phyloP scores from a whole-genome alignment of 805 yeast species.

The Dipodascus albidus region DNA sequence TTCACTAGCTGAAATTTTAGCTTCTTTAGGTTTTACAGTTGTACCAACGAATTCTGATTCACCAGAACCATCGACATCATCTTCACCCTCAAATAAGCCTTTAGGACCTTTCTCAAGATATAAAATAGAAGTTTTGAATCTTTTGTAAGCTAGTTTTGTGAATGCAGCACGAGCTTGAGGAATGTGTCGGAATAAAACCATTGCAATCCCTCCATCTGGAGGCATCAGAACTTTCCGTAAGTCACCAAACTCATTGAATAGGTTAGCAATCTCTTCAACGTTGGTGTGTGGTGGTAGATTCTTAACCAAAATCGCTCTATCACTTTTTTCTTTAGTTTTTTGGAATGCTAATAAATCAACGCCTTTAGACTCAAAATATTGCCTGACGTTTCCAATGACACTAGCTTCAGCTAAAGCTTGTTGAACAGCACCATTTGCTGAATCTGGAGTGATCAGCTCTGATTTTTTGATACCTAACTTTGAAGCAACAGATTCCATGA shows the following conservation, averaged over 20 bases:
- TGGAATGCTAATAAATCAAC: slow-evolving; percentile 69
- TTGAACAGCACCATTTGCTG: slow-evolving; percentile 80
- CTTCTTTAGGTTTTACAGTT: slow-evolving; percentile 17
- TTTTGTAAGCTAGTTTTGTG: slow-evolving; percentile 71
- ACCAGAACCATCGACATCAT: slow-evolving; percentile 27
- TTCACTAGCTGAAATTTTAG: slow-evolving; percentile 35
- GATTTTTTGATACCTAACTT: slow-evolving; percentile 76
- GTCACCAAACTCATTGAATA: slow-evolving; percentile 73
- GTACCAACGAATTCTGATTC: slow-evolving; percentile 20
- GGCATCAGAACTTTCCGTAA: slow-evolving; percentile 80
- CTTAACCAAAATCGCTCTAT: slow-evolving; percentile 69
- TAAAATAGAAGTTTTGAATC: slow-evolving; percentile 77
- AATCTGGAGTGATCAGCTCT: slow-evolving; percentile 78
- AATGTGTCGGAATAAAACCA: slow-evolving; percentile 74
- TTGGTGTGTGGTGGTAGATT: slow-evolving; percentile 87
- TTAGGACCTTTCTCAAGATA: slow-evolving; percentile 93
- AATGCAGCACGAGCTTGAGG: slow-evolving; percentile 86
- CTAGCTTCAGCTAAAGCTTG: slow-evolving; percentile 97
- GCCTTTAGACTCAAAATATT: slow-evolving; percentile 74
- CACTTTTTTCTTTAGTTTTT: slow-evolving; percentile 57
- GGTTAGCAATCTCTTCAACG: slow-evolving; percentile 64
- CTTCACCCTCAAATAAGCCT: slow-evolving; percentile 47
- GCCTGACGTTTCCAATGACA: slow-evolving; percentile 82
- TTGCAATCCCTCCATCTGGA: slow-evolving; percentile 92
- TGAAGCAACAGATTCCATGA: slow-evolving; percentile 76